phyloP scores from a whole-genome alignment of 768 basidiomycete species.

The Agrocybe pediades region DNA sequence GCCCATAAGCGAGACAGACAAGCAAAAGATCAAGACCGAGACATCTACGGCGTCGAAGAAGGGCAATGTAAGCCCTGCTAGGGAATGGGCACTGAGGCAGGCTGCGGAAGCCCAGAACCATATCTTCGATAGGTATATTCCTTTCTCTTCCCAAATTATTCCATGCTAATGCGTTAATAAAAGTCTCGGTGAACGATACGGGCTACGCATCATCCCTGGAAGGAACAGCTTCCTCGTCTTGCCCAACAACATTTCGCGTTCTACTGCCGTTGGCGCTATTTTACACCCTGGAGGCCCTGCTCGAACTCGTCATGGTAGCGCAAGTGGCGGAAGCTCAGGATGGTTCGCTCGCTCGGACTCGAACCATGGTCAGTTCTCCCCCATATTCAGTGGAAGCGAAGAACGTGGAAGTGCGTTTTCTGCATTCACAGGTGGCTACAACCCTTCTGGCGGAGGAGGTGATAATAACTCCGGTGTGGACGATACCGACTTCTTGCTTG shows the following conservation, averaged over 20 bases:
- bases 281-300: slow-evolving; percentile 64
- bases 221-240: slow-evolving; percentile 79
- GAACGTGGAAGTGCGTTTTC: background rate
- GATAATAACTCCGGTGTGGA: slow-evolving; percentile 20
- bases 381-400: background rate
- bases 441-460: slow-evolving; percentile 10
- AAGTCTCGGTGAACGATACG: slow-evolving; percentile 83
- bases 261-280: slow-evolving; percentile 82
- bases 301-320: slow-evolving; percentile 28
- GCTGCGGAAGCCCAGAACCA: slow-evolving; percentile 93
- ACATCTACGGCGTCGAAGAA: slow-evolving; percentile 2
- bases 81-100: slow-evolving; percentile 83
- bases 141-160: background rate
- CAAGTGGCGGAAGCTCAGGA: slow-evolving; percentile 23
- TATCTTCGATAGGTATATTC: slow-evolving; percentile 67
- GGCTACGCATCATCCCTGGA: slow-evolving; percentile 81
- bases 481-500: slow-evolving; percentile 57
- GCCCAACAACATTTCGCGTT: slow-evolving; percentile 81
- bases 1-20: background rate
- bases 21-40: background rate
- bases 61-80: slow-evolving; percentile 48
- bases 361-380: background rate
- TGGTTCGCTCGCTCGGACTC: background rate
- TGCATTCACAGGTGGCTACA: slow-evolving; percentile 1
- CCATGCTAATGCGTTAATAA: background rate